Percentiles rank a stretch among this genome's conserved stretches.
Conservation (phyloP, 176 grass and related monocot species). For the Avena eriantha region DNA sequence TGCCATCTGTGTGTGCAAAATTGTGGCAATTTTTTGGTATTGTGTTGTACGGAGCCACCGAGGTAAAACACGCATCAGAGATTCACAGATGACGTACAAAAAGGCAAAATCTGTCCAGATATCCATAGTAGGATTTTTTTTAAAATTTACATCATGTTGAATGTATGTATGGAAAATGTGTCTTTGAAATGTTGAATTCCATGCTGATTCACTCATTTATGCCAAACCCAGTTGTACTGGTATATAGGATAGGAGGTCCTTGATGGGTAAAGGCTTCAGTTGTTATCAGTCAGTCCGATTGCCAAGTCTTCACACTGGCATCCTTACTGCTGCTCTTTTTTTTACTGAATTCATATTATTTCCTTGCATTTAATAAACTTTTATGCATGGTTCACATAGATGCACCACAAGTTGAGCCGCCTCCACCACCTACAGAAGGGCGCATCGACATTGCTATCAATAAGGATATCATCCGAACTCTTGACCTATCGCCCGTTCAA, state of each 20-base stretch:
- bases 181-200: background rate
- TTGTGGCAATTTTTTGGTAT: background rate
- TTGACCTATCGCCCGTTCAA: slow-evolving; percentile 63
- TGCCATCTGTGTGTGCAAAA: background rate
- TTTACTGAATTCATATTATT: background rate
- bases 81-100: background rate
- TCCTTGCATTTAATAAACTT: background rate
- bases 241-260: slow-evolving; percentile 3
- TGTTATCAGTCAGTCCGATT: background rate
- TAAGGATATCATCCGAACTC: slow-evolving; percentile 53
- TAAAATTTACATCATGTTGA: background rate
- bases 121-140: too few relatives aligned
- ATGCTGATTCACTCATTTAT: background rate
- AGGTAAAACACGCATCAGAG: background rate
- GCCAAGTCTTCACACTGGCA: background rate
- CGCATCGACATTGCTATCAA: slow-evolving; percentile 70
- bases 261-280: background rate
- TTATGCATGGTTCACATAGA: slow-evolving; percentile 36
- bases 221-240: background rate
- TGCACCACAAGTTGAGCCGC: slow-evolving; percentile 62
- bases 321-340: background rate
- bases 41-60: background rate
- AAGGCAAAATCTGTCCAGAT: background rate
- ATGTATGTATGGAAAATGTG: background rate
- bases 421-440: slow-evolving; percentile 74